Base-by-base conservation (phyloP, 2,329 filamentous ascomycete species). In the Neocucurbitaria cava region DNA sequence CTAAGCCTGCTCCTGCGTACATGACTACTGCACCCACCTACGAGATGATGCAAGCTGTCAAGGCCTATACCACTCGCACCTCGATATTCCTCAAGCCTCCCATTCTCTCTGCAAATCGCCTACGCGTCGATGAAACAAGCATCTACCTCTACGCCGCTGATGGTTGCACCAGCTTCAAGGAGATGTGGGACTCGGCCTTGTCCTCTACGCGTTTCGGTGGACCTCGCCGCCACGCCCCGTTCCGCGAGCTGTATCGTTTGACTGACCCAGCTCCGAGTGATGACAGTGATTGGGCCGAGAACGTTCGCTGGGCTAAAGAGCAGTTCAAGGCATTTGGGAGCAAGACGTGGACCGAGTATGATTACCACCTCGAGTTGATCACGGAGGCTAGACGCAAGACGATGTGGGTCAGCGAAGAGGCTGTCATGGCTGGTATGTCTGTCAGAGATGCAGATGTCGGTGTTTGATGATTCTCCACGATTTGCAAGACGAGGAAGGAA, bases 241-340 rank as follows among this genome's bases (percentile, higher is more conserved):
- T 56, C 50, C 68, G 69, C 28, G 66, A 69, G 58, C 49, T 73
- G n/a, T 52, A 70, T 24, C 61, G 55, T 3, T 33, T 73, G 23
- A 64, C 56, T 8, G 36, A 63, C 8, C 70, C 68, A 3, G 18
- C 33, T 1, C 10, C n/a, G 0, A 35, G 33, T 7, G 68, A 72
- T 33, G 46, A 31, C 0, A 63, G 60, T 40, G 70, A 71, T 10
- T 72, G 66, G 66, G 70, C 69, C 0, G 71, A 74, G 56, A 71
- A 71, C n/a, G 62, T 74, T 3, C 64, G 70, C 11, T 74, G 70
- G 69, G 66, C 68, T 7, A 70, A 70, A 44, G 57, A 72, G 54
- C 69, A 73, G 50, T 54, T 56, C n/a, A 7, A 8, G 11, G 2
- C 44, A 11, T 73, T 58, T 49, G 65, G 62, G 1, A 55, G 53